Evolutionary conservation across 163 green algal species (phyloP).

Genomic region (Coccomyxa subellipsoidea): DNA sequence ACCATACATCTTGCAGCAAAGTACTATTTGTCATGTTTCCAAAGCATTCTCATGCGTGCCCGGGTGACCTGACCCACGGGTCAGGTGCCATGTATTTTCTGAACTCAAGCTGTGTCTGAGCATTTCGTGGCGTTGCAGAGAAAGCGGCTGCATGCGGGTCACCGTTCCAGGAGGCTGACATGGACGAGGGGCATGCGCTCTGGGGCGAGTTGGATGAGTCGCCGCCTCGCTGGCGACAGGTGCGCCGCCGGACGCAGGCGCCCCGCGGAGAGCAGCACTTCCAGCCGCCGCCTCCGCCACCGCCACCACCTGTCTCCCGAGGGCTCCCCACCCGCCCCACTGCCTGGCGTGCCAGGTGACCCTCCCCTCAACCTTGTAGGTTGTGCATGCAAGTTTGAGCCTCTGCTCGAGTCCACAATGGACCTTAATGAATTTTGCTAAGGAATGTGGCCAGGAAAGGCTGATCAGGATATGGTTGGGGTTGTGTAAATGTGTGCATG

Average conservation of each 20-base stretch:
- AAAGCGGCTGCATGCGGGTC: slow-evolving; percentile 6
- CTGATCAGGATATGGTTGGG: no score
- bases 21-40: background rate
- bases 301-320: background rate
- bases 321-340: background rate
- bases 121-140: background rate
- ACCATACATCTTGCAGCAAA: background rate
- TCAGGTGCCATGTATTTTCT: no score
- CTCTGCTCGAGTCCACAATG: no score
- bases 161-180: background rate
- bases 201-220: slow-evolving; percentile 13
- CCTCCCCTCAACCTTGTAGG: background rate
- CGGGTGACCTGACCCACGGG: no score
- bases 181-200: background rate
- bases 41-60: background rate
- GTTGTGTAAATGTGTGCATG: no score
- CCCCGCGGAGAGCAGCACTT: background rate
- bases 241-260: background rate
- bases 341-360: background rate
- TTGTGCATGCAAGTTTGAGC: no score
- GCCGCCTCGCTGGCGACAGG: slow-evolving; percentile 8
- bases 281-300: background rate
- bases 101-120: background rate
- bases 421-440: no score
- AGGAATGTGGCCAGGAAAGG: no score